A percentile compares a stretch with the other conserved stretches of the same genome.
Conservation (phyloP, 2,329 filamentous ascomycete species). For the Colletotrichum gloeosporioides region DNA sequence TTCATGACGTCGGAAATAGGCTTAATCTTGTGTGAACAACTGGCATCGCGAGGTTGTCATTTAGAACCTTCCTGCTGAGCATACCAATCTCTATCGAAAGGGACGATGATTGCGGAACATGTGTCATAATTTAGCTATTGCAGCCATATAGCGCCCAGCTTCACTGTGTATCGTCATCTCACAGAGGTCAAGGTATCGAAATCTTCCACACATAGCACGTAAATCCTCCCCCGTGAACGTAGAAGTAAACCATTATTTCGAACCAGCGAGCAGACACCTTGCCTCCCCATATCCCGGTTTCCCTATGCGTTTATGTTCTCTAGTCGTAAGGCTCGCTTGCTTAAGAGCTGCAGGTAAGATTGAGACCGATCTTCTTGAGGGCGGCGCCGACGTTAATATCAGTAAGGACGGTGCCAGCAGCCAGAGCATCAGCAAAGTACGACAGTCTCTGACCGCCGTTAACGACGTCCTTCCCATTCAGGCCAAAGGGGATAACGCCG, state of each 20-base stretch:
- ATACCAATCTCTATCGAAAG: neutral
- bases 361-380: constrained; percentile 27
- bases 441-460: constrained; percentile 56
- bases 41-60: neutral
- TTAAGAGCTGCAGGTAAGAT: neutral
- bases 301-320: neutral
- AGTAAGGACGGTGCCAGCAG: constrained; percentile 54
- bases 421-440: constrained; percentile 63
- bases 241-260: neutral
- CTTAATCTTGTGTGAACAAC: neutral
- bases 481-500: constrained; percentile 59
- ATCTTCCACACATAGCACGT: neutral
- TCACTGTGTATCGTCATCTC: neutral
- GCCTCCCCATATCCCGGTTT: neutral
- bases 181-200: neutral
- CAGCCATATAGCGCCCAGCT: neutral
- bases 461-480: constrained; percentile 57
- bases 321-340: neutral
- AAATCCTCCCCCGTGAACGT: neutral
- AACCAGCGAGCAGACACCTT: neutral
- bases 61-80: neutral
- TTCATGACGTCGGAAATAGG: neutral
- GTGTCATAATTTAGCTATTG: neutral
- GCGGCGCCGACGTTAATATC: constrained; percentile 52
- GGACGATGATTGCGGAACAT: neutral